Conservation (phyloP, 345 rosid species). For the Syzygium grande region DNA sequence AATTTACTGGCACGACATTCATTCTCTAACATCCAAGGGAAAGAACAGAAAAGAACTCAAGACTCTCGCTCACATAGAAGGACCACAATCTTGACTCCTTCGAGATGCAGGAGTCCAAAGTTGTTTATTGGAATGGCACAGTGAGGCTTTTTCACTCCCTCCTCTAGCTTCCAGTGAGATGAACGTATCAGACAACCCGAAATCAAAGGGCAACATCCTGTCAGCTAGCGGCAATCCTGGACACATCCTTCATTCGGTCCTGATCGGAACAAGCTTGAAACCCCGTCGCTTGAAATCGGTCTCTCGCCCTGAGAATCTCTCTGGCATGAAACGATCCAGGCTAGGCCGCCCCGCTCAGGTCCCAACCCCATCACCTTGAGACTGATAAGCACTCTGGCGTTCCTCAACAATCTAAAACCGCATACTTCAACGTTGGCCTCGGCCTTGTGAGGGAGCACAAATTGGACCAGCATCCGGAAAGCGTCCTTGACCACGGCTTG, state of each 20-base stretch:
- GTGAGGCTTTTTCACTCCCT: background rate
- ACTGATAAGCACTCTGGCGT: background rate
- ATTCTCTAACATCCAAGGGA: background rate
- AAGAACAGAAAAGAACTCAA: too few species aligned
- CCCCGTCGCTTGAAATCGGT: background rate
- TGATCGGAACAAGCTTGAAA: background rate
- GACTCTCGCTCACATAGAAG: too few species aligned
- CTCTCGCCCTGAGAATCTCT: background rate
- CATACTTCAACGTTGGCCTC: background rate
- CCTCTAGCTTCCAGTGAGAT: too few species aligned
- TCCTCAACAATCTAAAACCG: background rate
- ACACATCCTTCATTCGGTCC: background rate
- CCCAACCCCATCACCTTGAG: background rate
- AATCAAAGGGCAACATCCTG: background rate
- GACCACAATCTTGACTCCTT: too few species aligned
- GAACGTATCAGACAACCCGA: accelerated
- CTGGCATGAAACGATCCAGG: background rate
- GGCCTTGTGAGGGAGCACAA: background rate
- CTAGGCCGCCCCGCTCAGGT: background rate
- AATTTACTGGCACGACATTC: background rate
- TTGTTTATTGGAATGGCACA: too few species aligned
- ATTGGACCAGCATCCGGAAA: background rate
- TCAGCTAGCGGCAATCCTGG: background rate
- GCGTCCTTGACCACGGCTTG: background rate
- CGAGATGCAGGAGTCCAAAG: too few species aligned